Conservation (phyloP, 164 flowering plant genomes). For the Malania oleifera region DNA sequence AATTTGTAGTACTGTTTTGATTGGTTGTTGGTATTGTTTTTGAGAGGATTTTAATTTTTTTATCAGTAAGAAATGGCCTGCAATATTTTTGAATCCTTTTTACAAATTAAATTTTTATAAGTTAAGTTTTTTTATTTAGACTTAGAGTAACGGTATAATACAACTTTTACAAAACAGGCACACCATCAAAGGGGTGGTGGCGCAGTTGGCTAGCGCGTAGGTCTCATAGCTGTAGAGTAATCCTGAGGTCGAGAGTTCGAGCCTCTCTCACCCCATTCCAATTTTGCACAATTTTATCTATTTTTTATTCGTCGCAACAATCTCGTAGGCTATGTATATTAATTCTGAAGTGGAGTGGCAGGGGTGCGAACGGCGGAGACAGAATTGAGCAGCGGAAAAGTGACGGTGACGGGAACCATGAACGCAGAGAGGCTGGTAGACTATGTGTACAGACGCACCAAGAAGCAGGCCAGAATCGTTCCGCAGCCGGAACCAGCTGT, state of each 20-base stretch:
- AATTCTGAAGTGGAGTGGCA: conserved; percentile 10
- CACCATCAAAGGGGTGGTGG: conserved; percentile 51
- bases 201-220: conserved; percentile 49
- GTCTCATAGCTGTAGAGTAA: conserved; percentile 30
- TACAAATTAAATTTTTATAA: no score
- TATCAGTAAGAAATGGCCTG: no score
- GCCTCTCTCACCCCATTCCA: conserved; percentile 17
- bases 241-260: conserved; percentile 15
- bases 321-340: no score
- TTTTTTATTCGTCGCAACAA: no score
- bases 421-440: conserved; percentile 72
- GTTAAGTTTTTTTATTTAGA: no score
- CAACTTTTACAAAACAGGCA: no score
- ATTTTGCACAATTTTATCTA: no score
- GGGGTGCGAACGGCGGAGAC: conserved; percentile 81
- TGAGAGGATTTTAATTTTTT: no score
- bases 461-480: conserved; percentile 71
- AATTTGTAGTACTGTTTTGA: no score
- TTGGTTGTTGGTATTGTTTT: no score
- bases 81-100: no score
- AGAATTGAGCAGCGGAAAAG: conserved; percentile 58
- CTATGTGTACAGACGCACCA: conserved; percentile 77
- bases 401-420: conserved; percentile 87
- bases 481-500: conserved; percentile 53
- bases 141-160: no score